Evolutionary conservation across 441 rosid genomes (phyloP).

Genomic region (Euphorbia celastroides): DNA sequence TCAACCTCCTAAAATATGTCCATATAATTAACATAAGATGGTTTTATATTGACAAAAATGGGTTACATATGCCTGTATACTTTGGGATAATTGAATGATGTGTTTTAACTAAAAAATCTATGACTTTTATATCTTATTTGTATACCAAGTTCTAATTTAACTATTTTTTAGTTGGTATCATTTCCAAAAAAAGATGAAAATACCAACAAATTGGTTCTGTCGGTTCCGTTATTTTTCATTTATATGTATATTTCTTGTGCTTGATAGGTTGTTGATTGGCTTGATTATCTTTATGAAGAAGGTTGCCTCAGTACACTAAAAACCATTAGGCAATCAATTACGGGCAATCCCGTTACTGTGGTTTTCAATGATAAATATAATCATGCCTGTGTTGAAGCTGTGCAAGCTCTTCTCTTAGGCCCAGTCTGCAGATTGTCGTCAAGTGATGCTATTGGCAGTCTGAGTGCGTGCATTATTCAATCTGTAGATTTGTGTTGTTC

Average conservation of each 20-base stretch:
- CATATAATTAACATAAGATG: neutral
- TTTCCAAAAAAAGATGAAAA: too few relatives aligned
- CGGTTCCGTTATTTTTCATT: too few relatives aligned
- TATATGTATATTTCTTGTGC: constrained; percentile 11
- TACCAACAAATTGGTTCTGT: too few relatives aligned
- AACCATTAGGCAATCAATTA: constrained; percentile 54
- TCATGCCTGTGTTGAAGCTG: constrained; percentile 22
- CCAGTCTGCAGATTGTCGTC: constrained; percentile 40
- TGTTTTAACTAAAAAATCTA: neutral
- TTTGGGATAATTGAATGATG: neutral
- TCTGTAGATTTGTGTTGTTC: constrained; percentile 36
- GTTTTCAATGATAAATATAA: constrained; percentile 41
- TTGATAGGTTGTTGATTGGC: constrained; percentile 69
- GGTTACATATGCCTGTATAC: neutral
- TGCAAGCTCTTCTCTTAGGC: constrained; percentile 39
- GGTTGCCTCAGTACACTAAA: constrained; percentile 40
- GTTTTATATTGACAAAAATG: neutral
- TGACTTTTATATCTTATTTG: neutral
- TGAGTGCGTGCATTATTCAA: constrained; percentile 46
- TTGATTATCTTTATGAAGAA: constrained; percentile 32
- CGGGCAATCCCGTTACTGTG: constrained; percentile 43
- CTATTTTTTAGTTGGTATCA: too few relatives aligned
- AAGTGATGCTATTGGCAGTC: constrained; percentile 38
- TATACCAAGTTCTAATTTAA: neutral
- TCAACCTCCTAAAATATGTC: neutral